phyloP scores from a whole-genome alignment of 164 flowering plant genomes.

The Chloranthus sessilifolius region DNA sequence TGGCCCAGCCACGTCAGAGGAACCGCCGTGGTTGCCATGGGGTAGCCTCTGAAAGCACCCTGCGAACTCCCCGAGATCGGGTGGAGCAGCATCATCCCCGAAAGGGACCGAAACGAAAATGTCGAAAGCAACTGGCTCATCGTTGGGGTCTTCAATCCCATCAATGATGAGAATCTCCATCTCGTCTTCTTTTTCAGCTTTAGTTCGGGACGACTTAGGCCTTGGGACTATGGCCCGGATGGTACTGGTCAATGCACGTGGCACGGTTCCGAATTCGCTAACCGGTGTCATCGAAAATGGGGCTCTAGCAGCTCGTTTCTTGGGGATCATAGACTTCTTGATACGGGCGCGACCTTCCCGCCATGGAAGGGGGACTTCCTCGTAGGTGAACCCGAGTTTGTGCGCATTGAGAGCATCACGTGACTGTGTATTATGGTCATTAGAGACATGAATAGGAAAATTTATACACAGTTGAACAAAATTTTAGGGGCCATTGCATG shows the following conservation, averaged over 20 bases:
- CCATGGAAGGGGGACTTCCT: conserved; percentile 6
- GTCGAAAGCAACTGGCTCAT: conserved; percentile 1
- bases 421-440: too few relatives aligned
- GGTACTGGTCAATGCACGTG: background rate
- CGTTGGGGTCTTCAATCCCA: background rate
- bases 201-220: background rate
- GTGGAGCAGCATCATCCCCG: background rate
- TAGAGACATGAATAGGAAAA: too few relatives aligned
- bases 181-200: background rate
- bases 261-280: background rate
- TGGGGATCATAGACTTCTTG: too few relatives aligned
- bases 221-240: background rate
- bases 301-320: background rate
- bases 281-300: background rate
- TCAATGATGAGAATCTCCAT: conserved; percentile 3
- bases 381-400: background rate
- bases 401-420: conserved; percentile 1
- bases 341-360: background rate
- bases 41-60: conserved; percentile 4
- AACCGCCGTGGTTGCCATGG: background rate
- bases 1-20: too few relatives aligned
- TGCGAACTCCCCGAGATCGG: background rate
- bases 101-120: background rate
- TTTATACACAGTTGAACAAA: too few relatives aligned
- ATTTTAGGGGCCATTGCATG: too few relatives aligned